These are phyloP conservation scores for Fusarium siculi DNA, from an alignment of 2,329 filamentous ascomycete species.

Conservation along the genomic window DNA sequence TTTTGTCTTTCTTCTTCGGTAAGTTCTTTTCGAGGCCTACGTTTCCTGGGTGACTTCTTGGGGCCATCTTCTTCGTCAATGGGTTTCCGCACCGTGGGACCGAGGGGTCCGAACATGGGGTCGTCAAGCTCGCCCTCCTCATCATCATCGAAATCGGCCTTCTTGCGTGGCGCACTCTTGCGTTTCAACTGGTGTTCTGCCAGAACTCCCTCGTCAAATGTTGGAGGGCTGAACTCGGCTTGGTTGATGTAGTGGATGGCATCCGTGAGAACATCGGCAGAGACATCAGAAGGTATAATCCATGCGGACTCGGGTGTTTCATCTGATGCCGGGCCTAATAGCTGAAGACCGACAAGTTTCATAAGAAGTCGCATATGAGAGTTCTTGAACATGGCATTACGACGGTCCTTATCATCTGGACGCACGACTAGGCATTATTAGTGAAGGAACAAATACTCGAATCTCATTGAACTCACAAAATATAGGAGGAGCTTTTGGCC, in stretches of 20 bases:
- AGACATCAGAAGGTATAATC: constrained; percentile 76
- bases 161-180: constrained; percentile 67
- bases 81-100: constrained; percentile 67
- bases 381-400: constrained; percentile 87
- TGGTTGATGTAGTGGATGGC: constrained; percentile 78
- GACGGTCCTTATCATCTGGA: constrained; percentile 72
- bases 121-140: constrained; percentile 65
- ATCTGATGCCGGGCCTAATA: constrained; percentile 63
- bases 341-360: constrained; percentile 76
- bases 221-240: constrained; percentile 80
- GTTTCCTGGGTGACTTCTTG: constrained; percentile 52
- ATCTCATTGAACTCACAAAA: constrained; percentile 46
- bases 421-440: constrained; percentile 62
- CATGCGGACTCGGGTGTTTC: constrained; percentile 82
- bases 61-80: constrained; percentile 69
- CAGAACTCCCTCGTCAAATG: constrained; percentile 77
- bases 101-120: constrained; percentile 76
- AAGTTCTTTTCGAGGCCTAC: constrained; percentile 61
- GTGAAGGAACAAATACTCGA: constrained; percentile 3
- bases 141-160: constrained; percentile 76
- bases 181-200: constrained; percentile 84
- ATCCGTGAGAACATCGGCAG: constrained; percentile 73
- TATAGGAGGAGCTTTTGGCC: constrained; percentile 46
- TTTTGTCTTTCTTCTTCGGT: constrained; percentile 74
- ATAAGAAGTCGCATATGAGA: constrained; percentile 87